Evolutionary conservation across 257 asterid species (phyloP).

Genomic region (Jacaranda copaia): DNA sequence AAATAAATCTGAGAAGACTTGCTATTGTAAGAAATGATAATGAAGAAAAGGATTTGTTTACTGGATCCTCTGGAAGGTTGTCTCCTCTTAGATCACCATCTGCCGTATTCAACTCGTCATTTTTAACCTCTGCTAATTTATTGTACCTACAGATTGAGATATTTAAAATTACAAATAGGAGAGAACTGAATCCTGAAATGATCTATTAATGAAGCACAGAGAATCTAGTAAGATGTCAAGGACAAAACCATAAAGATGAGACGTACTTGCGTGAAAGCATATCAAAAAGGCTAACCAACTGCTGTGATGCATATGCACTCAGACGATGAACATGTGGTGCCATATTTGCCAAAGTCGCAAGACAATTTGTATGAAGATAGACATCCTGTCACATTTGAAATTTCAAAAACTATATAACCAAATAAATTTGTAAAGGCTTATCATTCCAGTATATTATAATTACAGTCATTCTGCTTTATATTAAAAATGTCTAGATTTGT

Average conservation of each 20-base stretch:
- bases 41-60: constrained; percentile 38
- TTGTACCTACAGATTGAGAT: constrained; percentile 67
- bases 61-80: constrained; percentile 72
- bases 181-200: constrained; percentile 20
- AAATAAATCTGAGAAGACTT: constrained; percentile 21
- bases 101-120: constrained; percentile 65
- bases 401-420: constrained; percentile 33
- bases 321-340: constrained; percentile 90
- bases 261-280: constrained; percentile 99
- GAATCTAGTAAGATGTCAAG: constrained; percentile 18
- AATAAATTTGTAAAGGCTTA: constrained; percentile 5
- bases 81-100: constrained; percentile 67
- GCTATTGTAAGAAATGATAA: constrained; percentile 11
- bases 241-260: constrained; percentile 27
- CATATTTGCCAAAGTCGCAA: constrained; percentile 93
- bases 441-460: neutral
- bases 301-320: constrained; percentile 93
- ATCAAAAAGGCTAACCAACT: constrained; percentile 94
- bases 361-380: constrained; percentile 92
- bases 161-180: constrained; percentile 22
- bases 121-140: constrained; percentile 85
- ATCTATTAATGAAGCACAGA: constrained; percentile 28
- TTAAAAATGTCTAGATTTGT: neutral
- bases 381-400: constrained; percentile 70
- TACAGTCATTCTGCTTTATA: neutral